Conservation (phyloP, 1,139 yeast genomes). For the Candida sanyaensis region DNA sequence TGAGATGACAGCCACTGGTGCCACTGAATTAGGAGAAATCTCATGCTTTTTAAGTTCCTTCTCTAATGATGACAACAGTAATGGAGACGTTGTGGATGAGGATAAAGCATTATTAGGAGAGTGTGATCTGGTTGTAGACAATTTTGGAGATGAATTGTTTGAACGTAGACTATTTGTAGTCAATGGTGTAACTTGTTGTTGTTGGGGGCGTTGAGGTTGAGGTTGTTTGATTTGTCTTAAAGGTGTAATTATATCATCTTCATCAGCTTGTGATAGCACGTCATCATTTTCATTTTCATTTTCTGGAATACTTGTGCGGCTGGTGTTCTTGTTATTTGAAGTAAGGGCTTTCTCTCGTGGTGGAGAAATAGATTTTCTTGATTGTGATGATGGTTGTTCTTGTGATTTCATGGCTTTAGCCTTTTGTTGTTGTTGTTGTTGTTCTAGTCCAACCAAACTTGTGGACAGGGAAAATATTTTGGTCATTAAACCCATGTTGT, state of each 20-base stretch:
- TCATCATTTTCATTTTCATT: slow-evolving; percentile 18
- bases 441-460: slow-evolving; percentile 15
- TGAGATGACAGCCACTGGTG: slow-evolving; percentile 4
- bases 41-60: slow-evolving; percentile 12
- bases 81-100: slow-evolving; percentile 18
- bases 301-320: slow-evolving; percentile 5
- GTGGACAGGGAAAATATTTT: slow-evolving; percentile 30
- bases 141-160: slow-evolving; percentile 17
- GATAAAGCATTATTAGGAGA: slow-evolving; percentile 13
- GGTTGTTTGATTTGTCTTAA: slow-evolving; percentile 17
- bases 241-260: slow-evolving; percentile 23
- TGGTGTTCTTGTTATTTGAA: slow-evolving; percentile 3
- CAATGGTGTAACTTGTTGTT: background rate
- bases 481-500: slow-evolving; percentile 20
- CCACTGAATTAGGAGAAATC: slow-evolving; percentile 1
- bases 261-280: slow-evolving; percentile 17
- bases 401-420: background rate
- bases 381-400: slow-evolving; percentile 1
- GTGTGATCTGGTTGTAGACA: slow-evolving; percentile 14
- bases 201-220: slow-evolving; percentile 12
- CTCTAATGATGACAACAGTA: slow-evolving; percentile 15
- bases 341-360: background rate
- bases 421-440: slow-evolving; percentile 6
- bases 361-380: slow-evolving; percentile 1
- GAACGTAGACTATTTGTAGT: slow-evolving; percentile 3